A percentile compares a stretch with the other conserved stretches of the same genome.
Evolutionary conservation across 1,284 basidiomycete genomes (phyloP).

Genomic region (Sporisorium iseilematis-ciliati): DNA sequence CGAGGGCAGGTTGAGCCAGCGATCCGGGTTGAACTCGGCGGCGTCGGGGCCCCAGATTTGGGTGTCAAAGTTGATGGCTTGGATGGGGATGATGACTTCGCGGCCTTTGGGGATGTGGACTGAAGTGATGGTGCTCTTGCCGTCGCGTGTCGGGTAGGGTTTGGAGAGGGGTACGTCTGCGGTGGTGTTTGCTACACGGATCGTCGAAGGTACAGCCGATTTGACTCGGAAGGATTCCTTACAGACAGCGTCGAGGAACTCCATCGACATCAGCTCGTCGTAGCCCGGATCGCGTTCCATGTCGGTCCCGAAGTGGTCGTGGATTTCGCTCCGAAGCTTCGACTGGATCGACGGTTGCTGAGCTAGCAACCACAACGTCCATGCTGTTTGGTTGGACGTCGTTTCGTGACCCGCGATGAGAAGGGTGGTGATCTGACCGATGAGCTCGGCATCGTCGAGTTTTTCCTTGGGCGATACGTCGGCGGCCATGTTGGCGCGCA

Average conservation of each 20-base stretch:
- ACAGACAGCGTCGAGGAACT: slow-evolving; percentile 58
- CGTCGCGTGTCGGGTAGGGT: slow-evolving; percentile 48
- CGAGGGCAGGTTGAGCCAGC: slow-evolving; percentile 57
- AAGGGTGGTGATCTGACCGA: slow-evolving; percentile 63
- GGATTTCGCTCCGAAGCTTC: slow-evolving; percentile 60
- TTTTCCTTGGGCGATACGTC: slow-evolving; percentile 51
- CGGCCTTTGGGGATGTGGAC: slow-evolving; percentile 53
- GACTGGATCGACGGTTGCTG: slow-evolving; percentile 43
- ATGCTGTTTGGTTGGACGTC: slow-evolving; percentile 60
- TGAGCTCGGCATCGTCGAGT: slow-evolving; percentile 59
- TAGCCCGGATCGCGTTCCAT: slow-evolving; percentile 50
- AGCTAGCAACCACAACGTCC: slow-evolving; percentile 60
- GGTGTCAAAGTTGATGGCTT: slow-evolving; percentile 43
- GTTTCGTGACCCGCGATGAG: slow-evolving; percentile 68
- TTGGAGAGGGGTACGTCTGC: slow-evolving; percentile 58
- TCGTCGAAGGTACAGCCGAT: slow-evolving; percentile 55
- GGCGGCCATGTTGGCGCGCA: slow-evolving; percentile 64
- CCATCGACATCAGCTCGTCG: slow-evolving; percentile 58
- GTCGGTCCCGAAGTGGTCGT: slow-evolving; percentile 36
- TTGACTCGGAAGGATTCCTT: slow-evolving; percentile 59
- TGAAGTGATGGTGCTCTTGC: slow-evolving; percentile 44
- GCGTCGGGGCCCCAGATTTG: slow-evolving; percentile 61
- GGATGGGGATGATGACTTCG: slow-evolving; percentile 57
- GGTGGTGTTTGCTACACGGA: slow-evolving; percentile 40
- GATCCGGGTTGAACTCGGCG: slow-evolving; percentile 51